Conservation (phyloP, 768 basidiomycete species). For the Boletus subcaerulescens region DNA sequence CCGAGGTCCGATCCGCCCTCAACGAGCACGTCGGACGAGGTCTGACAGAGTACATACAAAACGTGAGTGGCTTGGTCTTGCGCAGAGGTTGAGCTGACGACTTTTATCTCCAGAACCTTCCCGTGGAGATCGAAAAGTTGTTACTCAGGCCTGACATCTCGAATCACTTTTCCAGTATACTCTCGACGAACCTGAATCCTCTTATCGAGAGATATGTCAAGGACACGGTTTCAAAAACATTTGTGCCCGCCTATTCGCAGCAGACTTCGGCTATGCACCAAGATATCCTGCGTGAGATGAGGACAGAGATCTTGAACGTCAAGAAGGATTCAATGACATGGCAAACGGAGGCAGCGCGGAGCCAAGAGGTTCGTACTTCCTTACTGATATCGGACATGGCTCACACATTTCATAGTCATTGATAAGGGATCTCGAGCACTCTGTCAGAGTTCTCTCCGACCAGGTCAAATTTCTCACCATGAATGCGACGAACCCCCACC, state of each 20-base stretch:
- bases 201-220: conserved; percentile 80
- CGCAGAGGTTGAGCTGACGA: background rate
- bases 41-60: conserved; percentile 67
- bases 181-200: conserved; percentile 70
- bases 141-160: conserved; percentile 75
- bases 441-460: conserved; percentile 69
- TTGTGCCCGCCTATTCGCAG: conserved; percentile 74
- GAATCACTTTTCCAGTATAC: conserved; percentile 69
- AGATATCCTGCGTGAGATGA: conserved; percentile 72
- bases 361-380: conserved; percentile 62
- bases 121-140: conserved; percentile 75
- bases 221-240: conserved; percentile 67
- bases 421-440: conserved; percentile 79
- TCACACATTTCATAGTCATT: conserved; percentile 45
- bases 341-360: conserved; percentile 76
- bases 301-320: conserved; percentile 68
- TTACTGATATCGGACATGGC: background rate
- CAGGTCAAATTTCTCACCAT: conserved; percentile 78
- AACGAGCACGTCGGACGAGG: conserved; percentile 76
- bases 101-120: conserved; percentile 53
- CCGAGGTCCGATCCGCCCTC: conserved; percentile 73
- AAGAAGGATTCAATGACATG: conserved; percentile 79
- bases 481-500: conserved; percentile 42
- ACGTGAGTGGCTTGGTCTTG: conserved; percentile 41
- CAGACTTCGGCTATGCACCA: conserved; percentile 78